Conservation (phyloP, 768 basidiomycete species). For the Leccinum variicolor region DNA sequence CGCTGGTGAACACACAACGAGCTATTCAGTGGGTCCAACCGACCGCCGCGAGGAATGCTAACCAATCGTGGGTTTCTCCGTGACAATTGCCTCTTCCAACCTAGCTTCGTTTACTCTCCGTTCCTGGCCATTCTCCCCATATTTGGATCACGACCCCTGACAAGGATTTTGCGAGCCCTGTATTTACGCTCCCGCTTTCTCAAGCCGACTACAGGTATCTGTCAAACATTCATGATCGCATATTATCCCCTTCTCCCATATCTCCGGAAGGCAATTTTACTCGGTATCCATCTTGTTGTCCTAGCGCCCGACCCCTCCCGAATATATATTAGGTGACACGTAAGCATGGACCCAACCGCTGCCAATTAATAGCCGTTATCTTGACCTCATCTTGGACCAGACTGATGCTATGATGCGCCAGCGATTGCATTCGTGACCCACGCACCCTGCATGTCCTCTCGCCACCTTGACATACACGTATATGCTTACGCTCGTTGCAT, state of each 20-base stretch:
- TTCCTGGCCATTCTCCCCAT: constrained; percentile 2
- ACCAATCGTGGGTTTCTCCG: constrained; percentile 7
- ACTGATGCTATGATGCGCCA: background rate
- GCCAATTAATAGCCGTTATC: constrained; percentile 16
- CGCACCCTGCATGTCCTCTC: constrained; percentile 8
- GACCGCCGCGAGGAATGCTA: background rate
- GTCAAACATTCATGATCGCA: constrained; percentile 3
- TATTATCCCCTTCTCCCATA: background rate
- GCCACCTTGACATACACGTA: constrained; percentile 13
- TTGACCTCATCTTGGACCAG: background rate
- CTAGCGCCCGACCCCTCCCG: background rate
- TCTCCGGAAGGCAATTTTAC: background rate
- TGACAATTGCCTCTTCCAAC: constrained; percentile 2
- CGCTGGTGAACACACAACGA: background rate
- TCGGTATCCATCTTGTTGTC: background rate
- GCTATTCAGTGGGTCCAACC: background rate
- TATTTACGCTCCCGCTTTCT: background rate
- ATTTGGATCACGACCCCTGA: constrained; percentile 2
- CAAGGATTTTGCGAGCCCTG: background rate
- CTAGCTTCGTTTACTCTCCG: background rate
- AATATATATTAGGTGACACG: background rate
- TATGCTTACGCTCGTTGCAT: constrained; percentile 4
- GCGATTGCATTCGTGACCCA: background rate
- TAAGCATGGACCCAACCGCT: constrained; percentile 4
- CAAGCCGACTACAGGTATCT: background rate